Conservation (phyloP, 345 rosid genomes). For the Eucalyptus sp. region DNA sequence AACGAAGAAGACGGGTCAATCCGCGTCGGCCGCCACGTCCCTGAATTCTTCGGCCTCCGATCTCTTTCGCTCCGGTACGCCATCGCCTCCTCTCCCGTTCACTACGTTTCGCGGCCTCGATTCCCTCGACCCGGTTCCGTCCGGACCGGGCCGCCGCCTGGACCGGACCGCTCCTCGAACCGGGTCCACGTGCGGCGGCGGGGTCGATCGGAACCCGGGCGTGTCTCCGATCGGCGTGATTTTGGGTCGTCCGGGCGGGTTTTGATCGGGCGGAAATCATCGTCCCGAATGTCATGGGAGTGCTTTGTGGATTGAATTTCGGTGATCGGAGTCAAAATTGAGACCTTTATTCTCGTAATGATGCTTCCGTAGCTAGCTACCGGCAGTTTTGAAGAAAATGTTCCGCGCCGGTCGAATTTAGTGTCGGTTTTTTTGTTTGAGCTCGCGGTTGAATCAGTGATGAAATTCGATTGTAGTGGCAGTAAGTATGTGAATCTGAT, state of each 20-base stretch:
- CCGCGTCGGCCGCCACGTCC: conserved; percentile 45
- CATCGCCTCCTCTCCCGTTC: neutral
- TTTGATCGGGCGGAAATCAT: neutral
- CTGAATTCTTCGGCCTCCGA: conserved; percentile 56
- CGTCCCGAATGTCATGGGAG: neutral
- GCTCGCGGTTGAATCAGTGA: neutral
- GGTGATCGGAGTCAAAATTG: neutral
- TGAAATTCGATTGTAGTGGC: neutral
- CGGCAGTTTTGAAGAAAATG: neutral
- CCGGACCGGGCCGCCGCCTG: neutral
- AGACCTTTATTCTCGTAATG: neutral
- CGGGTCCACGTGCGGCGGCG: neutral
- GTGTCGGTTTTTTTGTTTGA: neutral
- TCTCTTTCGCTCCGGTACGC: conserved; percentile 85
- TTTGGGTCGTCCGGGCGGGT: neutral
- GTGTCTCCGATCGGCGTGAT: neutral
- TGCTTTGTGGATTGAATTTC: neutral
- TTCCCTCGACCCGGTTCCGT: neutral
- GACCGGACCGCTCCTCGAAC: neutral
- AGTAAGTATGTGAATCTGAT: neutral
- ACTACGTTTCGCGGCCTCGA: neutral
- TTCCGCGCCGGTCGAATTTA: neutral
- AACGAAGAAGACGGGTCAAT: conserved; percentile 68
- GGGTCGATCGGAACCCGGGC: neutral
- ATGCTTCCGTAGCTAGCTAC: neutral